Base-by-base conservation (phyloP, 2,329 filamentous ascomycete genomes). In the Penicillium palitans region DNA sequence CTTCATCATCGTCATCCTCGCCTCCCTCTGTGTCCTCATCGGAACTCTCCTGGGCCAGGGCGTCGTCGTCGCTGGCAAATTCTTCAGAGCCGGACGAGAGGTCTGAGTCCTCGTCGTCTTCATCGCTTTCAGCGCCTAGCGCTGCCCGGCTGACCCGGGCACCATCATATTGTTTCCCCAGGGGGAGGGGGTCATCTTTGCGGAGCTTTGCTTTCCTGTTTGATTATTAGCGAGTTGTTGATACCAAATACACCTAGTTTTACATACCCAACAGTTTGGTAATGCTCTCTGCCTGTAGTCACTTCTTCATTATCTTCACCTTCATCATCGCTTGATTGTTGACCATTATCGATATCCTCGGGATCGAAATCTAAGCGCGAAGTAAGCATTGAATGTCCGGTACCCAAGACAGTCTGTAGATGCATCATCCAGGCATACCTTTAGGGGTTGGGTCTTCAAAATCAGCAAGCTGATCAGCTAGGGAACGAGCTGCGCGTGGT, bases 121-220 rank as follows among this genome's bases (percentile, higher is more conserved):
- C 77, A 17, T 82, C 81, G 12, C 80, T 80, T 0, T 82, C 83
- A 78, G 81, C 79, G 2, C 87, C 81, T 17, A 91, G 78, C 13
- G 84, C 86, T 45, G 87, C 80, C 57, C 93, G 84, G 64, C 87
- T 91, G 37, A 97, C 84, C 48, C 85, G 84, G 19, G 89, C 83
- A 12, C 93, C 93, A 61, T 87, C 83, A 75, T 98, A 98, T 70
- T 91, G 84, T 15, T 89, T 87, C 0, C 92, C 93, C 1, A 97
- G 80, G 0, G 84, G 78, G 19, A 88, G 76, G 25, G 83, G 82
- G 35, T 91, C 87, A 58, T 86, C 86, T 70, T 90, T 88, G 63
- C 91, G 87, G 65, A 97, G 79, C 72, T 90, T 93, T 78, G 89
- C 95, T 80, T 93, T 95, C 21, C 87, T 88, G 60, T 61, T 55